phyloP scores from a whole-genome alignment of 208 protist species.

The Herpetomonas muscarum region DNA sequence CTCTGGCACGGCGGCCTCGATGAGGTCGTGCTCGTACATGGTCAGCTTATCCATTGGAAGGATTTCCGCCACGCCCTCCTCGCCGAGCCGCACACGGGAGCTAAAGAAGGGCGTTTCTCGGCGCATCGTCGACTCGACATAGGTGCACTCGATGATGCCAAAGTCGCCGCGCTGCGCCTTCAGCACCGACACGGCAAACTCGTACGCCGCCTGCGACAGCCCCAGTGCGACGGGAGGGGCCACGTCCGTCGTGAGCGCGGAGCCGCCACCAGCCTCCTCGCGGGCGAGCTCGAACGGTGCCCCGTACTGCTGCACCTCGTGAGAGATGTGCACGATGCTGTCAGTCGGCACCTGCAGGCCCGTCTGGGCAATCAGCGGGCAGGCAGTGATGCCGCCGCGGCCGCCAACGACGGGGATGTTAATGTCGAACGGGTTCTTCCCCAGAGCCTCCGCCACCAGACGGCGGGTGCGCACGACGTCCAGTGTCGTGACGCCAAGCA shows the following conservation, averaged over 20 bases:
- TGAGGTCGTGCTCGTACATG: conserved; percentile 54
- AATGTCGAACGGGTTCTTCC: conserved; percentile 75
- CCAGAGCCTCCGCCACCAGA: conserved; percentile 50
- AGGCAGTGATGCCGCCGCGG: conserved; percentile 88
- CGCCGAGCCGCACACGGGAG: conserved; percentile 78
- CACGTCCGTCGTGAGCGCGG: conserved; percentile 26
- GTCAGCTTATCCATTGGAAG: conserved; percentile 57
- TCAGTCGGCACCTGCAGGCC: conserved; percentile 46
- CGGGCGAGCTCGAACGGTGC: conserved; percentile 16
- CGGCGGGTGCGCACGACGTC: conserved; percentile 82
- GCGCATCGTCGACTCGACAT: conserved; percentile 68
- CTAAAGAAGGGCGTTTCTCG: conserved; percentile 75
- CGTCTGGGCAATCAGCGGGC: conserved; percentile 88
- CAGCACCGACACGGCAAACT: conserved; percentile 63
- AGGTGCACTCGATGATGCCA: conserved; percentile 78
- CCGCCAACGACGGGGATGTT: conserved; percentile 93
- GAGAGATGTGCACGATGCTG: conserved; percentile 45
- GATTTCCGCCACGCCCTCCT: conserved; percentile 68
- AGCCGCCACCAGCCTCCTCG: conserved; percentile 8
- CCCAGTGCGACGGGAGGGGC: conserved; percentile 44
- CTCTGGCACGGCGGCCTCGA: conserved; percentile 73
- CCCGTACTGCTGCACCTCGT: conserved; percentile 60
- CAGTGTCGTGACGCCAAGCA: conserved; percentile 92
- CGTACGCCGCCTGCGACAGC: conserved; percentile 53
- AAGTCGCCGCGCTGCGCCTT: conserved; percentile 73